These are phyloP conservation scores for Chlorella variabilis DNA, from an alignment of 163 green algal genomes.

Conservation along the genomic window DNA sequence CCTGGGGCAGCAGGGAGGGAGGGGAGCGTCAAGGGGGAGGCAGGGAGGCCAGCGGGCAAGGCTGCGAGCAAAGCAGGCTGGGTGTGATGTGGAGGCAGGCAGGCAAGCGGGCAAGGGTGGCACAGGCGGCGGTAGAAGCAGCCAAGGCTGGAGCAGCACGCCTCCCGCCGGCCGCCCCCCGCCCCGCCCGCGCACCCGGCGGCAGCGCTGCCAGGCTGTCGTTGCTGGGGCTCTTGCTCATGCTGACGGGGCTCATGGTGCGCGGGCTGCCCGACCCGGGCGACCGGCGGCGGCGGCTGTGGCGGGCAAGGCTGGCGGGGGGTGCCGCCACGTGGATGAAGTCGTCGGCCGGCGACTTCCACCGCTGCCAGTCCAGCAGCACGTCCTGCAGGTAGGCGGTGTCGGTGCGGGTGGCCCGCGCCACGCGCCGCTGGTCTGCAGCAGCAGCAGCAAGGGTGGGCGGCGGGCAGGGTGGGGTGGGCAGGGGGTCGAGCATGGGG, in stretches of 20 bases:
- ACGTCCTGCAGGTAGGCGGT: conserved; percentile 38
- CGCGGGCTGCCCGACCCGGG: conserved; percentile 11
- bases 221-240: conserved; percentile 37
- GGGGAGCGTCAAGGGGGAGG: too few relatives aligned
- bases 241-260: conserved; percentile 17
- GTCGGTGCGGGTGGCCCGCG: conserved; percentile 42
- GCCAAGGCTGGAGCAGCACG: too few relatives aligned
- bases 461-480: too few relatives aligned
- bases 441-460: background rate
- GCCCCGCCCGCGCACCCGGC: background rate
- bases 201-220: conserved; percentile 26
- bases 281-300: conserved; percentile 1
- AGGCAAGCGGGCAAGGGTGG: background rate
- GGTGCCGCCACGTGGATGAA: conserved; percentile 36
- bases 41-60: background rate
- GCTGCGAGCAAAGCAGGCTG: background rate
- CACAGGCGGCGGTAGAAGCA: too few relatives aligned
- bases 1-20: background rate
- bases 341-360: conserved; percentile 50
- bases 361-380: conserved; percentile 52
- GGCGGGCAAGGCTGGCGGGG: background rate
- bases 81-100: background rate
- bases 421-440: conserved; percentile 42
- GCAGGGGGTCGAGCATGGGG: too few relatives aligned
- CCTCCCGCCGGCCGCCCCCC: too few relatives aligned